Evolutionary conservation across 495 filamentous ascomycete species (phyloP), one percentile per base, ranked within the genome.

Genomic region (Annulohypoxylon nitens): DNA sequence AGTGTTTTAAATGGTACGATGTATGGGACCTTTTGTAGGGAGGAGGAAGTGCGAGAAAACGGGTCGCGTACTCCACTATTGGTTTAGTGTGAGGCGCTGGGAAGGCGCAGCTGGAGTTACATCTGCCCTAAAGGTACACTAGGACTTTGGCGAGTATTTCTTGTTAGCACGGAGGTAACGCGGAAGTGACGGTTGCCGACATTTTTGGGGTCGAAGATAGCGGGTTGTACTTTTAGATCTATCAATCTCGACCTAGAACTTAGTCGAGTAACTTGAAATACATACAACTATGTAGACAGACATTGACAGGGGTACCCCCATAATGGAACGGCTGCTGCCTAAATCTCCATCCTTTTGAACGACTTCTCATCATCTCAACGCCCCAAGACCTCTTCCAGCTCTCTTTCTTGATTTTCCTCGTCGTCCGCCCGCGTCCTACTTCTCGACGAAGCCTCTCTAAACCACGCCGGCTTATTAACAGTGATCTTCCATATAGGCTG

Each of bases 301-400:
- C 30, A 30, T 30, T 3, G 30, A 30, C 30, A 30, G 39, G 73
- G 73, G 50, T 69, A 64, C 55, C 65, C 41, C 75, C 75, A 77
- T 70, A 74, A 58, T 69, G 53, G 53, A 62, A 77, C 64, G 72
- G 65, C 77, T 79, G 77, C 77, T 79, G 77, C 77, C 77, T 79
- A 79, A 78, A 78, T 61, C 69, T 74, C 75, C 72, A 74, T 70
- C 67, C 63, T 70, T 61, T 75, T 68, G 30, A 68, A 75, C 72
- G 43, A 47, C 43, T 18, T 47, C 16, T 53, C 72, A 71, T 75
- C 64, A 41, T 68, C 59, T 68, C 63, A 43, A 76, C 58, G 58
- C 51, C 74, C 43, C 70, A 70, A 12, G 63, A 47, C 60, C 64
- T 60, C 39, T n/a, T 43, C 39, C 39, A 43, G 39, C 39, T 43